phyloP scores from a whole-genome alignment of 2,329 filamentous ascomycete species.

The Exophiala alcalophila region DNA sequence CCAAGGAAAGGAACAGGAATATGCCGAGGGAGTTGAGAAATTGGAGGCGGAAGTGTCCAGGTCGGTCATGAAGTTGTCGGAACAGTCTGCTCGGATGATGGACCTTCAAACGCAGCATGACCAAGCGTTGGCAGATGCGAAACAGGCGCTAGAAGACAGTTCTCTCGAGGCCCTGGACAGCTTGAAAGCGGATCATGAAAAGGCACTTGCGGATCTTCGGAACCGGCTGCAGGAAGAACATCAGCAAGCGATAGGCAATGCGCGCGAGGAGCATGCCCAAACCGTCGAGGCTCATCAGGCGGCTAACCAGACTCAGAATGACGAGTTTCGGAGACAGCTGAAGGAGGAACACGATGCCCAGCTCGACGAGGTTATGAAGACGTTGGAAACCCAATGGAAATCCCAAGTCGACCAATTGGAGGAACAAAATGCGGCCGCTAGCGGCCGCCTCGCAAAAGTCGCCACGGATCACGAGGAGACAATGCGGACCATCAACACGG shows the following conservation, averaged over 20 bases:
- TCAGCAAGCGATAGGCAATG: conserved; percentile 15
- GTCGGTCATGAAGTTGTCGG: conserved; percentile 19
- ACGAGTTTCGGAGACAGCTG: conserved; percentile 20
- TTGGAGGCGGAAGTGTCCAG: conserved; percentile 20
- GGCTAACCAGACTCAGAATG: conserved; percentile 18
- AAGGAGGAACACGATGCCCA: conserved; percentile 21
- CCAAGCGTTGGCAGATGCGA: conserved; percentile 17
- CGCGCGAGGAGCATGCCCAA: conserved; percentile 27
- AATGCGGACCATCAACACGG: conserved; percentile 7
- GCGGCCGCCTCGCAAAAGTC: conserved; percentile 14
- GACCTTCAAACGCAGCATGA: conserved; percentile 23
- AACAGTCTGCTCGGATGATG: conserved; percentile 18
- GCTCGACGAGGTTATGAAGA: conserved; percentile 29
- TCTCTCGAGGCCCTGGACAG: conserved; percentile 15
- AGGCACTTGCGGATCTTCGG: conserved; percentile 15
- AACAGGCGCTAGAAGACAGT: conserved; percentile 13
- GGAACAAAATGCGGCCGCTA: conserved; percentile 19
- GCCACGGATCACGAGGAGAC: conserved; percentile 19
- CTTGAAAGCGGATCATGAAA: conserved; percentile 17
- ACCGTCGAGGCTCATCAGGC: conserved; percentile 20
- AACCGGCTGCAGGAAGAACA: conserved; percentile 18
- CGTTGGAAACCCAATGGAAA: conserved; percentile 27
- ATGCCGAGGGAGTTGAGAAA: conserved; percentile 19
- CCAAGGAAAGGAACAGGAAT: conserved; percentile 17
- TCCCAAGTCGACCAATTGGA: conserved; percentile 24